Evolutionary conservation across 345 rosid genomes (phyloP), one percentile per base, ranked within the genome.

Genomic region (Hypericum androsaemum): DNA sequence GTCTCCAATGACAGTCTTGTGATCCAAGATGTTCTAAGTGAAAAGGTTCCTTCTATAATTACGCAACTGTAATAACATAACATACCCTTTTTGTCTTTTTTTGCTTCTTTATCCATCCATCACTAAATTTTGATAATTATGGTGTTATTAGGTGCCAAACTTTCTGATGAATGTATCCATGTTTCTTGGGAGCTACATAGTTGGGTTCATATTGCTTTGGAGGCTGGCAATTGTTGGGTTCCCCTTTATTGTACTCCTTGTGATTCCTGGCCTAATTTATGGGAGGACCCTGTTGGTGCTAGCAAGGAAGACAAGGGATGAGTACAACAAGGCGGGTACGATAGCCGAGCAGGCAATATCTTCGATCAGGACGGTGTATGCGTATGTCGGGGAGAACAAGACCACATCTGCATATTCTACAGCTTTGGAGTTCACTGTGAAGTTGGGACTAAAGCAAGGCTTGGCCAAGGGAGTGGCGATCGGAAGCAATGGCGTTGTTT

Each of bases 341-440:
- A 70, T 86, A 46, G 94, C 80, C 17, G 95, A 83, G 58, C 94
- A 81, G 42, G 94, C 95, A 0, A 62, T 86, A 10, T 89, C 95
- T 40, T 86, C 95, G 0, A 59, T 89, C 12, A 72, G 95, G 39
- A 89, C 97, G 1, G 95, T 86, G 12, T 86, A 76, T 68, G 80
- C 97, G 10, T 89, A 86, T 47, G 80, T 73, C 2, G 88, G 88
- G 2, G 85, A 86, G 54, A 64, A 16, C 61, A 89, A 80, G 58
- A 76, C 82, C 1, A 57, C 68, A 12, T 39, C 62, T 0, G 80
- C 79, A 5, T 87, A 81, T 65, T 81, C 94, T 17, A 61, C 76
- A 5, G 80, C 89, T 7, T 66, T 87, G 1, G 68, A 80, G 59
- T 70, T 75, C 0, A 75, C 82, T 0, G 79, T 83, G 53, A 74